These are phyloP conservation scores for Fusarium armeniacum DNA, from an alignment of 2,329 filamentous ascomycete genomes.

Conservation along the genomic window DNA sequence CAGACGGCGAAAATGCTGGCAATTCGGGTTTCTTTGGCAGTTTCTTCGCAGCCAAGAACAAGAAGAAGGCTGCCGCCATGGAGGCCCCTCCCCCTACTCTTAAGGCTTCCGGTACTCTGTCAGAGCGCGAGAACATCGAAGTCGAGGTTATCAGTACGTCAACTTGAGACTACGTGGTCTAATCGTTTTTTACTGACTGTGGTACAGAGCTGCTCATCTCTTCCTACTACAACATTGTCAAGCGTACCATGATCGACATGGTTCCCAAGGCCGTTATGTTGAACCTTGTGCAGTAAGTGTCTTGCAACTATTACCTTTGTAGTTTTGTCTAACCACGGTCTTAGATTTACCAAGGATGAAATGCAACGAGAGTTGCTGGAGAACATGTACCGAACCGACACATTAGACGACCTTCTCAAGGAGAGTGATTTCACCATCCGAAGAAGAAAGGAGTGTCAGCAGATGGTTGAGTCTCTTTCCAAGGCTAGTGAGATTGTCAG, in stretches of 20 bases:
- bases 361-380: conserved; percentile 98
- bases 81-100: conserved; percentile 92
- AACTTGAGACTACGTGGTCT: background rate
- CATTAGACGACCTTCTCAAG: conserved; percentile 94
- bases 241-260: conserved; percentile 99
- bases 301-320: background rate
- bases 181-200: conserved; percentile 28
- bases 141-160: conserved; percentile 96
- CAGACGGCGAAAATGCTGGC: conserved; percentile 61
- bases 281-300: conserved; percentile 89
- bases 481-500: conserved; percentile 97
- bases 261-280: conserved; percentile 99
- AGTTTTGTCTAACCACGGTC: conserved; percentile 38
- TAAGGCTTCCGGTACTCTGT: conserved; percentile 93
- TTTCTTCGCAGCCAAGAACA: conserved; percentile 99
- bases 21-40: conserved; percentile 95
- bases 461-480: conserved; percentile 95
- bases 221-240: conserved; percentile 98
- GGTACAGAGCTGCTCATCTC: conserved; percentile 87
- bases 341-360: conserved; percentile 92
- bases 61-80: conserved; percentile 99
- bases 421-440: conserved; percentile 97
- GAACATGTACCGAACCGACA: conserved; percentile 94
- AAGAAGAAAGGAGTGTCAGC: conserved; percentile 96
- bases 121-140: conserved; percentile 93